Conservation (phyloP, 2,329 filamentous ascomycete genomes). For the Lecanicillium sp. region DNA sequence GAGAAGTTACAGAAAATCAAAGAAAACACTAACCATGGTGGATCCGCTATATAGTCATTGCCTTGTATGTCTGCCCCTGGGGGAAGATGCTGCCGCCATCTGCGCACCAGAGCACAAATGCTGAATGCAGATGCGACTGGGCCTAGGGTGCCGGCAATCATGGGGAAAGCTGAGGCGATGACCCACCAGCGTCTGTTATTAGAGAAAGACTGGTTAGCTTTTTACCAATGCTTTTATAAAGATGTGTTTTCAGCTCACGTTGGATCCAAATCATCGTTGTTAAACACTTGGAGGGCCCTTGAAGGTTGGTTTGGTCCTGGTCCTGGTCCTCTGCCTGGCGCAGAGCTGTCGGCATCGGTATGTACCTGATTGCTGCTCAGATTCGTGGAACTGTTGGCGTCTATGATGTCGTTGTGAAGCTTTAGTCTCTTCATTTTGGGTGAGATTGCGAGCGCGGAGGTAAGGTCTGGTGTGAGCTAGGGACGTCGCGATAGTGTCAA, state of each 20-base stretch:
- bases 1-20: no score
- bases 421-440: background rate
- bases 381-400: no score
- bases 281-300: background rate
- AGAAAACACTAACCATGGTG: no score
- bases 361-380: no score
- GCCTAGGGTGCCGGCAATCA: constrained; percentile 76
- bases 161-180: constrained; percentile 57
- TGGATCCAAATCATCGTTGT: background rate
- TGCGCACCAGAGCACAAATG: constrained; percentile 74
- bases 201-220: background rate
- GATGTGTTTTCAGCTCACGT: no score
- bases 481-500: no score
- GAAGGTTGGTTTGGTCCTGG: no score
- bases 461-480: no score
- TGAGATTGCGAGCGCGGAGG: no score
- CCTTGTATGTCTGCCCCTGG: constrained; percentile 37
- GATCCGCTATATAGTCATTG: constrained; percentile 53
- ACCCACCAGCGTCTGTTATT: constrained; percentile 51
- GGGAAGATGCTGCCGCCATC: constrained; percentile 58
- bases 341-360: no score
- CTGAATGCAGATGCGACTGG: constrained; percentile 83
- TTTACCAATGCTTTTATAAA: no score
- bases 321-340: no score
- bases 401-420: background rate